These are phyloP conservation scores for Colletotrichum plurivorum DNA, from an alignment of 2,329 filamentous ascomycete species.

Conservation along the genomic window DNA sequence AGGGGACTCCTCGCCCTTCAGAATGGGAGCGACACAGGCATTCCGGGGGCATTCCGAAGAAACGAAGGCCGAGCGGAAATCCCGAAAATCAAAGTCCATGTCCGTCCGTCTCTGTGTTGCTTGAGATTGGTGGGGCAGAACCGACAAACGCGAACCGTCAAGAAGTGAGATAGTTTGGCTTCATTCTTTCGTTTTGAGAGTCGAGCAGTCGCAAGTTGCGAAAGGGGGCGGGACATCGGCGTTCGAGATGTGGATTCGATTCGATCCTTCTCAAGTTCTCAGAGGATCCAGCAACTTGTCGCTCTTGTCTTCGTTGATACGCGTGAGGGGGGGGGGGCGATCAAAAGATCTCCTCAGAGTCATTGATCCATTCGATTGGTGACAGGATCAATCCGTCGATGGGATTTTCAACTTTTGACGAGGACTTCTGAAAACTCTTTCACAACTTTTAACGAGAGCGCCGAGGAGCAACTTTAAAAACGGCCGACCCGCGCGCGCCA, in stretches of 20 bases:
- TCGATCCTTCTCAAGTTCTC: neutral
- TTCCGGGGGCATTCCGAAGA: neutral
- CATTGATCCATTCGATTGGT: too few relatives aligned
- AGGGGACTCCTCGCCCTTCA: constrained; percentile 13
- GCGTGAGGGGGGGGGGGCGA: neutral
- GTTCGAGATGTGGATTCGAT: neutral
- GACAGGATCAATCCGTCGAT: neutral
- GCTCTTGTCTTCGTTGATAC: neutral
- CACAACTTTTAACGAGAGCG: neutral
- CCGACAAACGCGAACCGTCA: constrained; percentile 9
- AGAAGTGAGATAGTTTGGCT: constrained; percentile 9
- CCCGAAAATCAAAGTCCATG: neutral
- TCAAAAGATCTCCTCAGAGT: neutral
- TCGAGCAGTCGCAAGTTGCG: neutral
- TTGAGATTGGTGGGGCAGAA: constrained; percentile 16
- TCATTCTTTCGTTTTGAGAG: neutral
- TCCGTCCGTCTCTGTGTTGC: constrained; percentile 1
- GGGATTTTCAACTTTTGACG: neutral
- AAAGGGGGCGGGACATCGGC: neutral
- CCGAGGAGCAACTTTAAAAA: neutral
- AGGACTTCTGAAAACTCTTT: neutral
- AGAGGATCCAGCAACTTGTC: neutral
- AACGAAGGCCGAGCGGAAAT: constrained; percentile 23
- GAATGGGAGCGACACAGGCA: neutral
- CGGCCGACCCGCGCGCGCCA: neutral